These are phyloP conservation scores for Fusarium sp. DNA, from an alignment of 2,329 filamentous ascomycete species.

Conservation along the genomic window DNA sequence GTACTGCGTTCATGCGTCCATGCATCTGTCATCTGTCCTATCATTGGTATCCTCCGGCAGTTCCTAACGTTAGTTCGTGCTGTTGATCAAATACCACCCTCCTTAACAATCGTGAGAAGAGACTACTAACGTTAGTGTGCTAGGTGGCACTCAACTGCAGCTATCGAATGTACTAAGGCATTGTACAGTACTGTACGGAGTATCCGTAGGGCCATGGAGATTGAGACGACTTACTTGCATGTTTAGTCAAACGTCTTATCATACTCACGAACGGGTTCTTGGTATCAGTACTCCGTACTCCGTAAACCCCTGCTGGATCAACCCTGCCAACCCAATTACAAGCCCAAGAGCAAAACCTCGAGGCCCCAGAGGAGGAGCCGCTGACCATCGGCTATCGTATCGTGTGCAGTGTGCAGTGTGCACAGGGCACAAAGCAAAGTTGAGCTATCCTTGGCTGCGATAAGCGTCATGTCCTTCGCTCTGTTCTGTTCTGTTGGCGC, in stretches of 20 bases:
- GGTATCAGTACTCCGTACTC: constrained; percentile 37
- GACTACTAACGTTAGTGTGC: constrained; percentile 17
- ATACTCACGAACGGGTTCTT: constrained; percentile 27
- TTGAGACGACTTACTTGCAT: constrained; percentile 15
- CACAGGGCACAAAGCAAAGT: constrained; percentile 31
- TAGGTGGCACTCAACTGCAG: constrained; percentile 20
- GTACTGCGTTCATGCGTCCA: not conserved
- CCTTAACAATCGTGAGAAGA: constrained; percentile 11
- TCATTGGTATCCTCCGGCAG: constrained; percentile 16
- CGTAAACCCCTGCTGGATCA: constrained; percentile 28
- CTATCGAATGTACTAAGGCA: constrained; percentile 4
- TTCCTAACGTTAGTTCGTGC: constrained; percentile 8
- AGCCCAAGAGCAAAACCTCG: constrained; percentile 17
- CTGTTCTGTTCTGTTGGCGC: constrained; percentile 24
- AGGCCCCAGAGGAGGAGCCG: constrained; percentile 19
- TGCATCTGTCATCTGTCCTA: constrained; percentile 3
- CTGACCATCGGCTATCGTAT: constrained; percentile 43
- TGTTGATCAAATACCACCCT: constrained; percentile 11
- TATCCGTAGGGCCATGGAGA: constrained; percentile 12
- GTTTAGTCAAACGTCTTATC: constrained; percentile 38
- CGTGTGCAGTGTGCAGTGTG: constrained; percentile 39
- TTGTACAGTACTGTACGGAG: not conserved
- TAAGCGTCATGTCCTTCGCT: constrained; percentile 45
- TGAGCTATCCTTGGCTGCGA: constrained; percentile 39
- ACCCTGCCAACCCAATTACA: constrained; percentile 33